Percentiles rank a stretch among this genome's conserved stretches.
Evolutionary conservation across 352 stramenopile genomes (phyloP).

Genomic region (Pythium grandisporangium): DNA sequence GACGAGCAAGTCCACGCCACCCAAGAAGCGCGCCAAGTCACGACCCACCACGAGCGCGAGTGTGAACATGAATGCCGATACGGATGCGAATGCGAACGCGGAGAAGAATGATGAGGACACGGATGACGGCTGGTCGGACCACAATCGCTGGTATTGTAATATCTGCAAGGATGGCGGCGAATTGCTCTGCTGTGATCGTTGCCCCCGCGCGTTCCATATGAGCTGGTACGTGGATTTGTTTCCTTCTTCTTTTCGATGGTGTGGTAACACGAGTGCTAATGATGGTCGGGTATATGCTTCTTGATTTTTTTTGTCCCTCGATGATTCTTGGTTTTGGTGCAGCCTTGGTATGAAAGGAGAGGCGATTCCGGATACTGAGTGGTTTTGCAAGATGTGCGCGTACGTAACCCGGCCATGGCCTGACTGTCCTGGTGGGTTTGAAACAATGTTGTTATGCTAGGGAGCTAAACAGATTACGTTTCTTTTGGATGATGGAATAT

Average conservation of each 20-base stretch:
- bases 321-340: slow-evolving; percentile 2
- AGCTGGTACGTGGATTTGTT: slow-evolving; percentile 31
- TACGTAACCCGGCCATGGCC: no score
- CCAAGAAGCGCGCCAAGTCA: slow-evolving; percentile 16
- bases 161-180: slow-evolving; percentile 87
- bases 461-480: neutral
- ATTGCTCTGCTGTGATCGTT: slow-evolving; percentile 88
- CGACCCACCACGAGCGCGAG: neutral
- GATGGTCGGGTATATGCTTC: neutral
- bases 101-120: slow-evolving; percentile 21
- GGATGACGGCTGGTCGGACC: slow-evolving; percentile 72
- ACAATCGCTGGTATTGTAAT: slow-evolving; percentile 88
- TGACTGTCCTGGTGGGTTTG: no score
- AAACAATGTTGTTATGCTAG: no score
- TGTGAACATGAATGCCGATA: slow-evolving; percentile 6
- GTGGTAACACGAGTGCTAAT: neutral
- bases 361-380: slow-evolving; percentile 75
- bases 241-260: neutral
- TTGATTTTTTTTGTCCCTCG: no score
- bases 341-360: slow-evolving; percentile 73
- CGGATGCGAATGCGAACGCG: slow-evolving; percentile 20
- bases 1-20: slow-evolving; percentile 13
- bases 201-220: slow-evolving; percentile 91
- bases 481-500: neutral
- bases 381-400: slow-evolving; percentile 85